These are phyloP conservation scores for Colletotrichum echinochloae DNA, from an alignment of 2,329 filamentous ascomycete species.

Conservation along the genomic window DNA sequence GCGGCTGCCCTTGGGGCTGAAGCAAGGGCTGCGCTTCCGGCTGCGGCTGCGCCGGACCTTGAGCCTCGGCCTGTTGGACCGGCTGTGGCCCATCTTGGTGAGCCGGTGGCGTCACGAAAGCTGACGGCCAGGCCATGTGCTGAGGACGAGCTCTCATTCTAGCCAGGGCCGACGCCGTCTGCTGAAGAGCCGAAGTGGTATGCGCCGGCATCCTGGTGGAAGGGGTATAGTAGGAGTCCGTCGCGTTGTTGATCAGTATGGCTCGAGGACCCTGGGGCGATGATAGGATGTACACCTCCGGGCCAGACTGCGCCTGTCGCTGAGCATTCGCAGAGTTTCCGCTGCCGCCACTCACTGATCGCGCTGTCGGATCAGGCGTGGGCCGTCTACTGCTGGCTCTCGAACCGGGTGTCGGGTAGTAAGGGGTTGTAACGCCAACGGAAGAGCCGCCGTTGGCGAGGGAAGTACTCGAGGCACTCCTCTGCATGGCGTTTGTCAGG, in stretches of 20 bases:
- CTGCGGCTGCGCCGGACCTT: conserved; percentile 42
- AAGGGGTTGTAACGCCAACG: conserved; percentile 59
- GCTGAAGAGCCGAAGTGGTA: conserved; percentile 13
- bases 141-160: conserved; percentile 35
- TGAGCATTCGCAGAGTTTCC: conserved; percentile 43
- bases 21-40: conserved; percentile 47
- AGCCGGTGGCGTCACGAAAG: conserved; percentile 34
- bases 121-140: conserved; percentile 31
- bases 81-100: conserved; percentile 40
- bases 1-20: conserved; percentile 46
- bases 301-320: conserved; percentile 46
- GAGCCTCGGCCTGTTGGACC: conserved; percentile 25
- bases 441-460: conserved; percentile 51
- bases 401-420: conserved; percentile 51
- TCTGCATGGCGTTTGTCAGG: conserved; percentile 63
- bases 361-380: conserved; percentile 57
- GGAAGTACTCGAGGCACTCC: conserved; percentile 62
- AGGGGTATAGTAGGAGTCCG: conserved; percentile 63
- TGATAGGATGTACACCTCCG: conserved; percentile 70
- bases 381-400: conserved; percentile 58
- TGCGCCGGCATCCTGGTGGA: conserved; percentile 45
- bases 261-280: conserved; percentile 71
- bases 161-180: conserved; percentile 28
- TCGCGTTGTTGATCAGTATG: conserved; percentile 65
- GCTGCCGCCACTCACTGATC: conserved; percentile 49